Evolutionary conservation across 1,284 basidiomycete species (phyloP).

Genomic region (Rhizopogon parksii): DNA sequence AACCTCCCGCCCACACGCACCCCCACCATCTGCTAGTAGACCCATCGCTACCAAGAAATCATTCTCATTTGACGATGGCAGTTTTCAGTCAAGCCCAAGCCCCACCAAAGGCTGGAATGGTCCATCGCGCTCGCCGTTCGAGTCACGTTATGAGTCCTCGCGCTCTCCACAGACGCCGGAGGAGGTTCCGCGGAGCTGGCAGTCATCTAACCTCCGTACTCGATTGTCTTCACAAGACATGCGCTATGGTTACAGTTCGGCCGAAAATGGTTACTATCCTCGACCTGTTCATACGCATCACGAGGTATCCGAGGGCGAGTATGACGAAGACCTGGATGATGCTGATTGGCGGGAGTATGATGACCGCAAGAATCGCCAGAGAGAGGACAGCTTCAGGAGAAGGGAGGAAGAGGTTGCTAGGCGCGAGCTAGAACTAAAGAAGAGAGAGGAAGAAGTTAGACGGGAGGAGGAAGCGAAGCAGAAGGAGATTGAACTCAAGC

Average conservation of each 20-base stretch:
- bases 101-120: conserved; percentile 18
- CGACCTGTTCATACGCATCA: conserved; percentile 21
- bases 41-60: conserved; percentile 26
- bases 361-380: conserved; percentile 25
- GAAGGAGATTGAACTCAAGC: conserved; percentile 19
- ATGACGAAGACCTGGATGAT: conserved; percentile 27
- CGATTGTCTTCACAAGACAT: conserved; percentile 27
- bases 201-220: conserved; percentile 20
- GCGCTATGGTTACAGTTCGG: conserved; percentile 16
- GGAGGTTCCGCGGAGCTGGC: conserved; percentile 25
- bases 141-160: conserved; percentile 23
- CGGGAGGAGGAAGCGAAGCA: conserved; percentile 10
- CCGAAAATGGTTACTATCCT: conserved; percentile 13
- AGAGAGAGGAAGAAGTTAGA: conserved; percentile 20
- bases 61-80: conserved; percentile 21
- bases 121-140: conserved; percentile 21
- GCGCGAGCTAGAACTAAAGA: conserved; percentile 22
- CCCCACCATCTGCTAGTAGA: conserved; percentile 26
- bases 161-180: conserved; percentile 27
- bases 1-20: conserved; percentile 15
- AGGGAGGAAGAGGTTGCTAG: conserved; percentile 28
- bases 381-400: conserved; percentile 22
- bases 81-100: conserved; percentile 16
- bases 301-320: conserved; percentile 31
- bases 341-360: conserved; percentile 29